Conservation (phyloP, 1,284 basidiomycete genomes). For the Ganoderma lucidum region DNA sequence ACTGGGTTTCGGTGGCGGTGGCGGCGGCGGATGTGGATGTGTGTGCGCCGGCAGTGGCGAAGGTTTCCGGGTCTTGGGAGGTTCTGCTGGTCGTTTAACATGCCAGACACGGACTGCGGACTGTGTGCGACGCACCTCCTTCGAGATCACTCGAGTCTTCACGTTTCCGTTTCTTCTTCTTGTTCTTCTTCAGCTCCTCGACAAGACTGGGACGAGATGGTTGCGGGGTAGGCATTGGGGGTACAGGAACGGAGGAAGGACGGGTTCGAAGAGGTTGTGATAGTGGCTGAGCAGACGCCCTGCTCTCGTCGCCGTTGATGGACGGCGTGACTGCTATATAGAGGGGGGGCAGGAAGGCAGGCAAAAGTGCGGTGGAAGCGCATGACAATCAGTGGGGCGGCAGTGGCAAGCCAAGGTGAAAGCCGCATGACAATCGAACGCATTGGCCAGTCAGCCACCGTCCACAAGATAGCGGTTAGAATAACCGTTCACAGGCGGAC, state of each 20-base stretch:
- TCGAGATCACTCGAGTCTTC: constrained; percentile 81
- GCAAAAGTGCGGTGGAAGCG: too few species aligned
- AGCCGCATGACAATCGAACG: background rate
- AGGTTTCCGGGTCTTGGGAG: constrained; percentile 62
- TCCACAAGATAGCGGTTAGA: constrained; percentile 11
- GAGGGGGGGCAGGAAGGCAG: too few species aligned
- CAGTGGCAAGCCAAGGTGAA: background rate
- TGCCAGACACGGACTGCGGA: background rate
- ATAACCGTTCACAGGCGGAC: background rate
- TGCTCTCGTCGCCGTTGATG: too few species aligned
- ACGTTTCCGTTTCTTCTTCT: constrained; percentile 86
- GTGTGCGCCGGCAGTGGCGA: constrained; percentile 52
- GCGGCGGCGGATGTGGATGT: constrained; percentile 46
- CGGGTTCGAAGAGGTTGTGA: too few species aligned
- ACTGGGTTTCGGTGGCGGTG: constrained; percentile 51
- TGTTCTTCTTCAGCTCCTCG: constrained; percentile 70
- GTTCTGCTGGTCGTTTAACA: constrained; percentile 44
- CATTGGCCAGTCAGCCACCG: background rate
- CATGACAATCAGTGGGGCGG: background rate
- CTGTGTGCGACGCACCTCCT: constrained; percentile 48
- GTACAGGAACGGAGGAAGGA: too few species aligned
- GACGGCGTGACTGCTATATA: too few species aligned
- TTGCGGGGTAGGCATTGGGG: too few species aligned
- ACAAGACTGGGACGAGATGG: too few species aligned
- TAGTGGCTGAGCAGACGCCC: too few species aligned